A percentile compares a stretch with the other conserved stretches of the same genome.
Conservation (phyloP, 371 early-diverging fungal species). For the Rhizomucor pusillus region DNA sequence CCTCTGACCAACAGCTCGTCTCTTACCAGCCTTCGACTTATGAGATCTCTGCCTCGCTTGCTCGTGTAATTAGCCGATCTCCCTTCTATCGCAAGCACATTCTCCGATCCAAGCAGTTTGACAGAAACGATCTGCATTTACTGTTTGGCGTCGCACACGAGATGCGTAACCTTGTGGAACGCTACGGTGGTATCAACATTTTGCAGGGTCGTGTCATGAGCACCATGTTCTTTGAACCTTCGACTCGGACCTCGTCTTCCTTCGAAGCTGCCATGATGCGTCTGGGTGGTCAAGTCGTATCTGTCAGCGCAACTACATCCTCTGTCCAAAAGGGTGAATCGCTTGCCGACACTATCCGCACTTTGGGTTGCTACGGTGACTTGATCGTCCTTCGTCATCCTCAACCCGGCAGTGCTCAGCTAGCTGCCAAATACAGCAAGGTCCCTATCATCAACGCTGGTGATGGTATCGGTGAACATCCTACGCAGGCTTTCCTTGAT, state of each 20-base stretch:
- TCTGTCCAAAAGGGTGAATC: conserved; percentile 96
- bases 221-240: conserved; percentile 95
- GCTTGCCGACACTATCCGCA: conserved; percentile 92
- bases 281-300: conserved; percentile 89
- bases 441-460: conserved; percentile 96
- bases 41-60: conserved; percentile 66
- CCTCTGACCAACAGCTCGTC: conserved; percentile 33
- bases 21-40: conserved; percentile 29
- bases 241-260: conserved; percentile 90
- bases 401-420: conserved; percentile 78
- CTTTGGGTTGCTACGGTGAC: conserved; percentile 90
- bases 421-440: conserved; percentile 86
- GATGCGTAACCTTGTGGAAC: conserved; percentile 91
- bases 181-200: conserved; percentile 79
- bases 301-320: conserved; percentile 77
- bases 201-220: conserved; percentile 90
- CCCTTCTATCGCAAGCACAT: conserved; percentile 94
- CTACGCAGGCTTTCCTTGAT: conserved; percentile 97
- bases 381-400: conserved; percentile 93
- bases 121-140: conserved; percentile 86
- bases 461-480: conserved; percentile 97
- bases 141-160: conserved; percentile 97
- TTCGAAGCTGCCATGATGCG: conserved; percentile 95
- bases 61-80: conserved; percentile 66
- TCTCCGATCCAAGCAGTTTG: conserved; percentile 85